phyloP scores from a whole-genome alignment of 768 basidiomycete genomes.

The Lenzites betulinus region DNA sequence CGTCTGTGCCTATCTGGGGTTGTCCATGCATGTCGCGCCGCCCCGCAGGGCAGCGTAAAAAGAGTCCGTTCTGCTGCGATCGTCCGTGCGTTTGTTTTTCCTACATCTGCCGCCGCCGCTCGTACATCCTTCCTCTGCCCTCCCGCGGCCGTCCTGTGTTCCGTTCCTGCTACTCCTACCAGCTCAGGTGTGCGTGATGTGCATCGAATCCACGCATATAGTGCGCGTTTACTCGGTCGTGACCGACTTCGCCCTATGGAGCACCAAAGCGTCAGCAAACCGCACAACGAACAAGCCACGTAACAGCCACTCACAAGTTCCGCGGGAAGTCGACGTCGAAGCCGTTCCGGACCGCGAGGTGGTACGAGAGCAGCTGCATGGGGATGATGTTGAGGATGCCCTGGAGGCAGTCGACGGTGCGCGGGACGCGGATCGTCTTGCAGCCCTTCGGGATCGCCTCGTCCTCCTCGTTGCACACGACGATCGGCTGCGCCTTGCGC shows the following conservation, averaged over 20 bases:
- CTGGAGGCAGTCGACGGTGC: conserved; percentile 93
- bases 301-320: conserved; percentile 68
- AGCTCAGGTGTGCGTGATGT: background rate
- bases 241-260: conserved; percentile 37
- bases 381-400: conserved; percentile 97
- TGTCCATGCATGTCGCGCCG: conserved; percentile 3
- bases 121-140: background rate
- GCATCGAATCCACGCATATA: background rate
- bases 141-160: too few species aligned
- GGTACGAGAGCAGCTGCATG: conserved; percentile 93
- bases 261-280: background rate
- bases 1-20: background rate
- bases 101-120: conserved; percentile 6
- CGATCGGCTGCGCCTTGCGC: conserved; percentile 92
- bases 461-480: conserved; percentile 95
- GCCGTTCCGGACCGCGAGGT: conserved; percentile 92
- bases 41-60: background rate
- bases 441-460: conserved; percentile 68
- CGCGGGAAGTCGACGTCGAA: conserved; percentile 99
- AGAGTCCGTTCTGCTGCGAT: conserved; percentile 22
- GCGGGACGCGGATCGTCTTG: conserved; percentile 92
- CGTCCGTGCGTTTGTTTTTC: conserved; percentile 17
- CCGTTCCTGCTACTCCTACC: background rate
- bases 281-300: background rate
- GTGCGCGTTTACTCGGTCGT: conserved; percentile 32